Conservation (phyloP, 352 stramenopile species). For the Globisporangium cystogenes region DNA sequence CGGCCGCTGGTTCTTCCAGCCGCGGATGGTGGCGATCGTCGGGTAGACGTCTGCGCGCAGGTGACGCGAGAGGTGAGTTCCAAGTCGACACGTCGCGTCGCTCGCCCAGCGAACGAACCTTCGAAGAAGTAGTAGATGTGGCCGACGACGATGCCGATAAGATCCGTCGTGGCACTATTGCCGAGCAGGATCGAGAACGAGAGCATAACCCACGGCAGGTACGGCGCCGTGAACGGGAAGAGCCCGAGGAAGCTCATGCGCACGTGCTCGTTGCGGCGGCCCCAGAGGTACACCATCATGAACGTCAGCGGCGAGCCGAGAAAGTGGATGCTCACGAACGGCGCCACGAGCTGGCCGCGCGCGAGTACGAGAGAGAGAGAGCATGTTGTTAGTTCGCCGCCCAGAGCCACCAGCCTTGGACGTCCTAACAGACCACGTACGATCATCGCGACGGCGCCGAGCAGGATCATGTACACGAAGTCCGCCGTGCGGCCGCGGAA, state of each 20-base stretch:
- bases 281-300: conserved; percentile 99
- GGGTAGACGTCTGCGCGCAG: conserved; percentile 93
- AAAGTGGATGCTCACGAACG: conserved; percentile 97
- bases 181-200: conserved; percentile 95
- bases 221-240: conserved; percentile 97
- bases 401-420: too few relatives aligned
- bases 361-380: neutral
- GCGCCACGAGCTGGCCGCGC: conserved; percentile 78
- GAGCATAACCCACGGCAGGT: conserved; percentile 98
- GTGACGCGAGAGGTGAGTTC: neutral
- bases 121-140: conserved; percentile 99
- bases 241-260: conserved; percentile 97
- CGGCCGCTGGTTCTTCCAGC: conserved; percentile 90
- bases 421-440: conserved; percentile 46
- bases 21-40: conserved; percentile 93
- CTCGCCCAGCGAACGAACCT: conserved; percentile 26
- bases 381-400: neutral
- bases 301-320: conserved; percentile 98
- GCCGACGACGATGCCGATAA: conserved; percentile 98
- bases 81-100: too few relatives aligned
- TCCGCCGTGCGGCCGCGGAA: conserved; percentile 96
- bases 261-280: conserved; percentile 92
- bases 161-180: conserved; percentile 94
- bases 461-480: conserved; percentile 98
- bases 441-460: conserved; percentile 94